These are phyloP conservation scores for Moelleriella libera DNA, from an alignment of 2,329 filamentous ascomycete species.

Conservation along the genomic window DNA sequence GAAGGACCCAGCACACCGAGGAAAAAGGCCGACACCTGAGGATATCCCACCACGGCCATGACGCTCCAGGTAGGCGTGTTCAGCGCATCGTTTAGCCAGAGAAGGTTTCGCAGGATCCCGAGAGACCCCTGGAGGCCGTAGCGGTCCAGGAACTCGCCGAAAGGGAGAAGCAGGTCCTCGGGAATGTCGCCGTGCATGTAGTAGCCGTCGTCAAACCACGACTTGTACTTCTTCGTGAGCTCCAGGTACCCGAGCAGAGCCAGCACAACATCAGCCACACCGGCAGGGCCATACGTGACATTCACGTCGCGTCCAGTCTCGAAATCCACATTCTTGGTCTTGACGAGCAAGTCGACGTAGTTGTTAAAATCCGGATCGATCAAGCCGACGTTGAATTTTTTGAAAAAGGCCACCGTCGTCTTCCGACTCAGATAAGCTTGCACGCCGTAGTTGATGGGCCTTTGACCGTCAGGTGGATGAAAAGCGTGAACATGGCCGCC, in stretches of 20 bases:
- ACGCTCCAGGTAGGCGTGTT: conserved; percentile 1
- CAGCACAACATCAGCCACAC: not conserved
- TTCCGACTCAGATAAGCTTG: not conserved
- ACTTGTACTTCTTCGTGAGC: not conserved
- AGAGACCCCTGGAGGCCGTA: not conserved
- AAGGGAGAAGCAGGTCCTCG: conserved; percentile 1
- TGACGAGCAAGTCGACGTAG: not conserved
- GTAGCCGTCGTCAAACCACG: conserved; percentile 1
- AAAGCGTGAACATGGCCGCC: conserved; percentile 1
- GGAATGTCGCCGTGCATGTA: not conserved
- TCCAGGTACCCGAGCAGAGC: not conserved
- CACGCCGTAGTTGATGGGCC: not conserved
- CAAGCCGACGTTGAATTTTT: not conserved
- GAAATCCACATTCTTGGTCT: conserved; percentile 1
- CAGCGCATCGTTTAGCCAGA: not conserved
- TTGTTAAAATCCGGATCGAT: not conserved
- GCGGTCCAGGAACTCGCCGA: not conserved
- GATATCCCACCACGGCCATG: not conserved
- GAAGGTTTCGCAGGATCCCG: not conserved
- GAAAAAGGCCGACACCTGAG: not conserved
- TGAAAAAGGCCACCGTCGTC: not conserved
- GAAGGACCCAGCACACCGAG: not conserved
- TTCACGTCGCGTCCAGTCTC: not conserved
- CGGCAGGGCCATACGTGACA: not conserved
- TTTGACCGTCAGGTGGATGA: not conserved